phyloP scores from a whole-genome alignment of 257 asterid genomes.

The Solanum corneliomulleri region DNA sequence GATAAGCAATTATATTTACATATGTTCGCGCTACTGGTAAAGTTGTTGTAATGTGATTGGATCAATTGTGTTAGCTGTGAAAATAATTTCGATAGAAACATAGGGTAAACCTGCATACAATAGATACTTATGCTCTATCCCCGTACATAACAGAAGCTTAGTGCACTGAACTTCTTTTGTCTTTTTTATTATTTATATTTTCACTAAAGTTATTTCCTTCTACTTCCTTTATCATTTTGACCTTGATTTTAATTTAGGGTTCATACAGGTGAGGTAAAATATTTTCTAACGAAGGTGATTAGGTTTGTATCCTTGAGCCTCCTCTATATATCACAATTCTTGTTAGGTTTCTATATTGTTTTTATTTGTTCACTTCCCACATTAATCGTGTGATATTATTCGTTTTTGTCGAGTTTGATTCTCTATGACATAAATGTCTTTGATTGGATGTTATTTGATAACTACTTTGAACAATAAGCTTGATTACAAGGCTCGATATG shows the following conservation, averaged over 20 bases:
- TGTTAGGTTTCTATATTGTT: not conserved
- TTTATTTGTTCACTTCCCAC: not conserved
- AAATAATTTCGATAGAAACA: too few species aligned
- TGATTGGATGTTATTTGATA: not conserved
- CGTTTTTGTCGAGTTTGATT: too few species aligned
- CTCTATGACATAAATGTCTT: too few species aligned
- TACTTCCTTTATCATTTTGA: not conserved
- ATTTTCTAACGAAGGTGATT: rapidly evolving
- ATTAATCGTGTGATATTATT: not conserved
- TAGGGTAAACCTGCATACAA: too few species aligned
- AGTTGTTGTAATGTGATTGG: not conserved
- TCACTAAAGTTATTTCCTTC: not conserved
- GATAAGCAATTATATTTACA: too few species aligned
- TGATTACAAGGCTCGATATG: not conserved
- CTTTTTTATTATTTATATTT: too few species aligned
- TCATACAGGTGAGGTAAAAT: not conserved
- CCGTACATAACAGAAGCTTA: too few species aligned
- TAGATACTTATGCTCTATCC: too few species aligned
- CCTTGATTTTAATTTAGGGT: not conserved
- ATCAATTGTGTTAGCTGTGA: rapidly evolving
- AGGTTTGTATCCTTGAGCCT: not conserved
- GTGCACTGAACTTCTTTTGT: rapidly evolving
- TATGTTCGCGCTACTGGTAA: too few species aligned
- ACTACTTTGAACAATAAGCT: not conserved
- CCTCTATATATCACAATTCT: not conserved